Evolutionary conservation across 495 filamentous ascomycete genomes (phyloP).

Genomic region (Recurvomyces mirabilis): DNA sequence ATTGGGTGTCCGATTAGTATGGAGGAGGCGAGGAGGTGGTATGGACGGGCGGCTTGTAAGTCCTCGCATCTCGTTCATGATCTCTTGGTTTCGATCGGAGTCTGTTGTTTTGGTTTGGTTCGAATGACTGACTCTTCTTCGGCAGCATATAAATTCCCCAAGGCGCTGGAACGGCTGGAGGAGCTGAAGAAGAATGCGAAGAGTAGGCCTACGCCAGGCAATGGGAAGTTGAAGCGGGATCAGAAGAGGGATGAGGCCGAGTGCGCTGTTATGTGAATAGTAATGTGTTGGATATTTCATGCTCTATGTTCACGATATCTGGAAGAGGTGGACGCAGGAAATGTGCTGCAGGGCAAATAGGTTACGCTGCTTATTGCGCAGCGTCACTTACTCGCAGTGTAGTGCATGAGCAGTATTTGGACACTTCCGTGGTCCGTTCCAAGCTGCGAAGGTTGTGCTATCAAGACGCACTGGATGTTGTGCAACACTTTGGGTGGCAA

Average conservation of each 20-base stretch:
- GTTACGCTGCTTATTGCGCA: no score
- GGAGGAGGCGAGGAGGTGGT: conserved; percentile 96
- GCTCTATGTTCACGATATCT: no score
- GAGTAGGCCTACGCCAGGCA: conserved; percentile 28
- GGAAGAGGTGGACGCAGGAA: no score
- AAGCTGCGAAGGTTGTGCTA: no score
- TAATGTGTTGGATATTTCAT: no score
- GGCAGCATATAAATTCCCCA: conserved; percentile 83
- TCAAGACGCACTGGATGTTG: no score
- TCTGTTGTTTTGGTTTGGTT: neutral
- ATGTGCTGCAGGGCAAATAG: no score
- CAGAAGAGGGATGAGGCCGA: conserved; percentile 77
- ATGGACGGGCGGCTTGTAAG: conserved; percentile 94
- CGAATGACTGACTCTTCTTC: no score
- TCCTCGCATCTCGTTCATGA: conserved; percentile 21
- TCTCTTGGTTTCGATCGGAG: neutral
- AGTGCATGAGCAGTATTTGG: no score
- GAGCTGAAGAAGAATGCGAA: conserved; percentile 72
- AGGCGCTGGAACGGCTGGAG: conserved; percentile 81
- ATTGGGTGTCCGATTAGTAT: conserved; percentile 78
- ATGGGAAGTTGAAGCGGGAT: conserved; percentile 69
- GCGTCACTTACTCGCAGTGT: no score
- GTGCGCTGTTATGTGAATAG: conserved; percentile 70
- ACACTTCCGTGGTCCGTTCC: no score
- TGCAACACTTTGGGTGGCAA: no score